phyloP scores from a whole-genome alignment of 2,329 filamentous ascomycete species.

The Zasmidium cellare region DNA sequence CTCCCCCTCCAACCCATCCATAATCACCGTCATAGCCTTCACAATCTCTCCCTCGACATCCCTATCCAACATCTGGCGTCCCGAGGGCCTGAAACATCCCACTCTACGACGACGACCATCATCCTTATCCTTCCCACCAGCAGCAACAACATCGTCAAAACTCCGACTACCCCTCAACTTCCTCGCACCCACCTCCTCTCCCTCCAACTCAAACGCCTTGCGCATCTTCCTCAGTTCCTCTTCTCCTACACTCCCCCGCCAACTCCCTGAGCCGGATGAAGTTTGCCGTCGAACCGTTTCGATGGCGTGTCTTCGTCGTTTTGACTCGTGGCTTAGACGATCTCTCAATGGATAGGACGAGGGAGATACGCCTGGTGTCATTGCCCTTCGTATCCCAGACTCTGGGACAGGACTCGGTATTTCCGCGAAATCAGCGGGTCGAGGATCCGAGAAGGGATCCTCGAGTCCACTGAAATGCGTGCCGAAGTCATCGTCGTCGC shows the following conservation, averaged over 20 bases:
- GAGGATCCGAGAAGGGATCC: slow-evolving; percentile 17
- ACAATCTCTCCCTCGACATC: too few species aligned
- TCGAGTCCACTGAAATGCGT: slow-evolving; percentile 15
- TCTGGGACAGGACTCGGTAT: neutral
- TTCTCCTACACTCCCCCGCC: neutral
- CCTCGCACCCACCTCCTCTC: neutral
- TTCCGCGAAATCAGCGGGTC: neutral
- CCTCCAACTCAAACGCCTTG: neutral
- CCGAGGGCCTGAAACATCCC: too few species aligned
- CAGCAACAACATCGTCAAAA: neutral
- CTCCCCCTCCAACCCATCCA: too few species aligned
- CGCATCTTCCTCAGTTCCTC: neutral
- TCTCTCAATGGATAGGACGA: neutral
- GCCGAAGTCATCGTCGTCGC: slow-evolving; percentile 8
- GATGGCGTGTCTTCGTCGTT: slow-evolving; percentile 1
- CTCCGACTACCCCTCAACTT: neutral
- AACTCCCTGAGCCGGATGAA: neutral
- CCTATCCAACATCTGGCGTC: too few species aligned
- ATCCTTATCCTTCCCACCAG: neutral
- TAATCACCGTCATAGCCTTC: too few species aligned
- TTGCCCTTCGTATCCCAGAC: neutral
- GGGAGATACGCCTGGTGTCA: slow-evolving; percentile 6
- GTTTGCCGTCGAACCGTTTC: neutral
- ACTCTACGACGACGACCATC: too few species aligned
- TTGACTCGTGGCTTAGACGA: neutral